Evolutionary conservation across 2,329 filamentous ascomycete genomes (phyloP), one percentile per base, ranked within the genome.

Genomic region (Xylaria digitata): DNA sequence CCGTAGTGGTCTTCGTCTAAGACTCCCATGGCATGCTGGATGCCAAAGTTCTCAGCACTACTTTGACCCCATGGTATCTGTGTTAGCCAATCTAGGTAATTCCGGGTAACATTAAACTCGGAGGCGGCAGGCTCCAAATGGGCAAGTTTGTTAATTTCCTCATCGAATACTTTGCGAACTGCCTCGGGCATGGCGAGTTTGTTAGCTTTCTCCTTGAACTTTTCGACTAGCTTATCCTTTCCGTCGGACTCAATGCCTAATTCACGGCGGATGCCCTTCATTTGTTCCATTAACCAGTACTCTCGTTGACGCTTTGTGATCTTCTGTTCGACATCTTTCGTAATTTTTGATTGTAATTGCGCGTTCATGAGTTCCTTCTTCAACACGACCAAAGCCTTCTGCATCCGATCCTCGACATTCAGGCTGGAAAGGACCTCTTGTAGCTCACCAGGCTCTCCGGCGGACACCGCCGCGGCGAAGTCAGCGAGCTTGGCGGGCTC

Each of bases 321-420:
- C 81, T 97, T 97, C 76, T 89, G 93, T 79, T 98, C 96, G 19
- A 99, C 96, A 76, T 99, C 96, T 81, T 97, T 97, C 65, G 92
- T 93, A 65, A 99, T 98, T 84, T 98, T 99, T 64, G 92, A 95
- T 79, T 97, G 95, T 34, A 99, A 84, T 78, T 98, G 93, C 0
- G 96, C 96, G 73, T 98, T 99, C 92, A 98, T 97, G 61, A 97
- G 87, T 82, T 99, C 96, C 80, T 97, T 98, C 83, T 99, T 99
- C 72, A 99, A 84, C 1, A 98, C 92, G 49, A 95, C 88, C 2
- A 99, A 83, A 0, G 95, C 92, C 80, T 97, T 98, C 73, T 94
- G 92, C 80, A 99, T 87, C 70, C 96, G 88, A 74, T 97, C 92
- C 79, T 98, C 94, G 17, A 99, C 91, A 75, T 97, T 93, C 79